These are phyloP conservation scores for Medicago lupulina DNA, from an alignment of 306 rosid genomes.

Conservation along the genomic window DNA sequence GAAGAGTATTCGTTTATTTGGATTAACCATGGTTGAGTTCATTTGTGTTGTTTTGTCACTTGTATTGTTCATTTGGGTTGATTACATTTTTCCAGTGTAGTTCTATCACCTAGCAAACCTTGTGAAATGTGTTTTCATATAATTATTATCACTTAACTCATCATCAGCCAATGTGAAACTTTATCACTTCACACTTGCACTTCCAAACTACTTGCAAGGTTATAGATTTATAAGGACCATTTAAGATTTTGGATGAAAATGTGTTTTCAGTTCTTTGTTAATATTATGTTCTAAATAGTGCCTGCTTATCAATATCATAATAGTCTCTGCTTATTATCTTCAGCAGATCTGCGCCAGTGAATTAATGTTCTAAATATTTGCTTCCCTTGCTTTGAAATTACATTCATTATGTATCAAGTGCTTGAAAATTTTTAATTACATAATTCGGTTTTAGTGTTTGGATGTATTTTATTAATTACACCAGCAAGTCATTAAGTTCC, in stretches of 20 bases:
- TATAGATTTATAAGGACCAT: not conserved
- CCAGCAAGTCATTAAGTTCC: not conserved
- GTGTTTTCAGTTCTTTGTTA: not conserved
- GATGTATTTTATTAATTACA: not conserved
- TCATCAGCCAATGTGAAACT: not conserved
- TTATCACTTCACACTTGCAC: not conserved
- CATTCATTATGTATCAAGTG: not conserved
- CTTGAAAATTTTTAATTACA: not conserved
- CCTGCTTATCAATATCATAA: not conserved
- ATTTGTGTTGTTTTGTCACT: no score
- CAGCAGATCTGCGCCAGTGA: not conserved
- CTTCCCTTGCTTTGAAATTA: not conserved
- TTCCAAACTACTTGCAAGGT: no score
- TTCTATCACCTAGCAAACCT: no score
- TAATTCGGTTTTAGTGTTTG: not conserved
- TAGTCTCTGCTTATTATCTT: not conserved
- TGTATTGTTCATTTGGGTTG: no score
- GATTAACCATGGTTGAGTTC: no score
- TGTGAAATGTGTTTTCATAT: no score
- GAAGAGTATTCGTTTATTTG: no score
- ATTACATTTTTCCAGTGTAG: no score
- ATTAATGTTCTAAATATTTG: not conserved
- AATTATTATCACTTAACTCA: not conserved
- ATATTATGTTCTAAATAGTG: not conserved
- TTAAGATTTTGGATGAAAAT: not conserved